Evolutionary conservation across 2,329 filamentous ascomycete species (phyloP).

Genomic region (Aschersonia sp.): DNA sequence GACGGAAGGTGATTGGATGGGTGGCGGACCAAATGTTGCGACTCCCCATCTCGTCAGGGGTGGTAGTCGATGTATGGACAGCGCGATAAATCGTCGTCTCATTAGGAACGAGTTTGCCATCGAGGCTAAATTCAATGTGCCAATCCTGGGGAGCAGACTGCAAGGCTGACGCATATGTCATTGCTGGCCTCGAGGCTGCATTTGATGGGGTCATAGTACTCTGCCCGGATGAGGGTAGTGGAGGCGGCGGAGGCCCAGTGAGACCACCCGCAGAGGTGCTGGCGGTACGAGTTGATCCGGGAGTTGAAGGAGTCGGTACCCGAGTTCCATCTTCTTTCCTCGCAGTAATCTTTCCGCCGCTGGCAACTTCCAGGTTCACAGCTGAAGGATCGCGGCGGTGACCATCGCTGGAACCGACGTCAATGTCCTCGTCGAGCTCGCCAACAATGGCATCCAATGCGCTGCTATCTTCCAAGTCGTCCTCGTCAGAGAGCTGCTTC

Average conservation of each 20-base stretch:
- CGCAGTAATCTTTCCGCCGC: constrained; percentile 77
- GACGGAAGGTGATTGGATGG: constrained; percentile 84
- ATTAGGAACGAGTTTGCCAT: constrained; percentile 69
- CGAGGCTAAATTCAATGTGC: constrained; percentile 92
- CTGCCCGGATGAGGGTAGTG: constrained; percentile 16
- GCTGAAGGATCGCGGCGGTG: constrained; percentile 54
- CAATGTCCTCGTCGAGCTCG: constrained; percentile 74
- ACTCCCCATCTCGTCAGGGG: constrained; percentile 47
- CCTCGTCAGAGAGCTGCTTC: constrained; percentile 62
- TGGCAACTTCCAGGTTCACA: constrained; percentile 80
- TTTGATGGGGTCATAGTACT: constrained; percentile 33
- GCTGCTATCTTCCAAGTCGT: constrained; percentile 48
- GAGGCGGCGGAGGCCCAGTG: constrained; percentile 4
- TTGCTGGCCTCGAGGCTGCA: constrained; percentile 40
- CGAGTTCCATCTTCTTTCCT: constrained; percentile 84
- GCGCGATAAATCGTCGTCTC: constrained; percentile 95
- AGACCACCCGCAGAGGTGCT: constrained; percentile 26
- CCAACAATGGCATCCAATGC: constrained; percentile 81
- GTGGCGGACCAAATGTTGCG: constrained; percentile 82
- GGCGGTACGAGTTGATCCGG: constrained; percentile 12
- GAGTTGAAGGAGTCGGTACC: constrained; percentile 67
- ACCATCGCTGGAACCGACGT: constrained; percentile 52
- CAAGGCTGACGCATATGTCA: constrained; percentile 76
- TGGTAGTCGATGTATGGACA: constrained; percentile 51
- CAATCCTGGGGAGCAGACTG: constrained; percentile 77